A percentile compares a stretch with the other conserved stretches of the same genome.
Evolutionary conservation across 345 rosid genomes (phyloP).

Genomic region (Acer saccharum): DNA sequence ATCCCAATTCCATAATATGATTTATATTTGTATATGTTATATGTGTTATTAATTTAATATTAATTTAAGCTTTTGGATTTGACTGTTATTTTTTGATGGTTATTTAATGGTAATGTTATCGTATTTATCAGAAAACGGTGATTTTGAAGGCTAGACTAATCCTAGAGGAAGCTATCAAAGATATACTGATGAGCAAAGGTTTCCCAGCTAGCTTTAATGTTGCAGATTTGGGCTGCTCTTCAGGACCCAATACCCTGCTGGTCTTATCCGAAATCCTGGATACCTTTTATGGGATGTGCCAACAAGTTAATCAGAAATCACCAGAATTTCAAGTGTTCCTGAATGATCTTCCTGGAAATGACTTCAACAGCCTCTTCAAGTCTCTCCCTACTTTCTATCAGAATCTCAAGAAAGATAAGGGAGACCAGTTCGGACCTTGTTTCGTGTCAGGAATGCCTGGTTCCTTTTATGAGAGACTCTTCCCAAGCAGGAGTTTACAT

Average conservation of each 20-base stretch:
- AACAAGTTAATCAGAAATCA: background rate
- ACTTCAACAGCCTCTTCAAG: constrained; percentile 36
- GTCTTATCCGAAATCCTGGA: too few relatives aligned
- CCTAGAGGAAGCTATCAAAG: too few relatives aligned
- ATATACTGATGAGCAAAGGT: too few relatives aligned
- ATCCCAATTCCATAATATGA: too few relatives aligned
- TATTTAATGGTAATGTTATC: too few relatives aligned
- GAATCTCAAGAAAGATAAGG: background rate
- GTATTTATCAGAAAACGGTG: background rate
- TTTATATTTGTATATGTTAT: background rate
- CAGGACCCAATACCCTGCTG: too few relatives aligned
- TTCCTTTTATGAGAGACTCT: constrained; percentile 51
- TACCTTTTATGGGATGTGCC: background rate
- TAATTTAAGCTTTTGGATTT: too few relatives aligned
- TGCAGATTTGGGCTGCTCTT: too few relatives aligned
- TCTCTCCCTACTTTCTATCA: constrained; percentile 23
- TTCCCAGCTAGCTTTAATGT: too few relatives aligned
- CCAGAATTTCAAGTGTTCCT: constrained; percentile 39
- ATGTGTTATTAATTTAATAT: too few relatives aligned
- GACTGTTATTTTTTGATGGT: too few relatives aligned
- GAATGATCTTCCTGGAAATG: constrained; percentile 52
- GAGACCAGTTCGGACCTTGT: constrained; percentile 4
- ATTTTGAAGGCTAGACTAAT: too few relatives aligned
- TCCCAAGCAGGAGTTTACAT: constrained; percentile 36
- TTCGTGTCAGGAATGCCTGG: constrained; percentile 47